Base-by-base conservation (phyloP, 371 early-diverging fungal species). In the Mucor piriformis region DNA sequence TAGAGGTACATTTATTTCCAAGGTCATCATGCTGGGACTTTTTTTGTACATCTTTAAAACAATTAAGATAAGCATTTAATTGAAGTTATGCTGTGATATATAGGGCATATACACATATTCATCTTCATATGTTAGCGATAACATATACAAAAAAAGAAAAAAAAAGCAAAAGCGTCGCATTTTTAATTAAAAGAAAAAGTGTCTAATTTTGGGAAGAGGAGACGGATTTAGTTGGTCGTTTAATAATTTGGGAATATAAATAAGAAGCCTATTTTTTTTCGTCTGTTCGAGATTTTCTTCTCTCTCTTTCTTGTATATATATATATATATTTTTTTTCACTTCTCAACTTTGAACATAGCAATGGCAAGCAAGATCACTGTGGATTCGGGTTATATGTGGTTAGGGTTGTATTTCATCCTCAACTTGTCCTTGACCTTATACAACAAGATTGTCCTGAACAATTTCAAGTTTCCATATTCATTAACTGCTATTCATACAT, bases 401-500 rank as follows among this genome's bases (percentile, higher is more conserved):
- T 80, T 91, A 48, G 82, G 75, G 32, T 59, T 85, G 50, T 95
- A 95, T 73, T 91, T 95, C 70, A 37, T 82, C 47, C 76, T 90
- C 66, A 93, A 92, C 75, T 85, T 95, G 34, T 72, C 86, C 29
- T 76, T 95, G 35, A 94, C 95, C 0, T 77, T 95, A 29, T 91
- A 91, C 74, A 93, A 91, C 83, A 95, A 95, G 76, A 82, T 86
- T 50, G 83, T 95, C 43, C 67, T 86, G 34, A 83, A 86, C 59
- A 63, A 78, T 16, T 95, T 94, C 69, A 79, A 81, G 20, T 93
- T 85, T 67, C 95, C 95, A 10, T 95, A 94, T 93, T 85, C 90
- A 23, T 75, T 95, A 15, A 95, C 95, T 0, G 92, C 91, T 5
- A 82, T 92, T 53, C 95, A 95, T 61, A 87, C 90, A n/a, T 62